phyloP scores from a whole-genome alignment of 345 rosid species.

The Aquilaria yunnanensis region DNA sequence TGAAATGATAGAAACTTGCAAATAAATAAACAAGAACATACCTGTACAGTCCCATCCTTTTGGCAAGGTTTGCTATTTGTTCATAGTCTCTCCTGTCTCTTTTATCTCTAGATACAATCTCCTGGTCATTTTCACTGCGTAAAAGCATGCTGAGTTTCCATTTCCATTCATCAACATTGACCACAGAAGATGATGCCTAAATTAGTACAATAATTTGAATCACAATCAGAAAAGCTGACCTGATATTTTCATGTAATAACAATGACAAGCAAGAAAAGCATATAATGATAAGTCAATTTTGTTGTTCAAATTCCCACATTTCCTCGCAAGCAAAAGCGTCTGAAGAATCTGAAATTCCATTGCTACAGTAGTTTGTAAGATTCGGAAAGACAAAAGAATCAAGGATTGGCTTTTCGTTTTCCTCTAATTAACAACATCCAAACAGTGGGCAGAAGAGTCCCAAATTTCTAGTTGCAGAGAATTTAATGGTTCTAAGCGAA shows the following conservation, averaged over 20 bases:
- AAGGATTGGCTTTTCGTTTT: too few relatives aligned
- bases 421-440: too few relatives aligned
- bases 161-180: conserved; percentile 94
- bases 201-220: background rate
- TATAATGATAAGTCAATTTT: background rate
- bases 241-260: background rate
- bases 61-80: conserved; percentile 81
- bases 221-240: background rate
- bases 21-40: conserved; percentile 10
- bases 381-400: too few relatives aligned
- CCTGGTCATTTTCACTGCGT: conserved; percentile 72
- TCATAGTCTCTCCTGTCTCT: conserved; percentile 95
- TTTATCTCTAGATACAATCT: conserved; percentile 83
- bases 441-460: too few relatives aligned
- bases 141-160: conserved; percentile 85
- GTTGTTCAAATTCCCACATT: background rate
- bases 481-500: background rate
- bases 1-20: background rate
- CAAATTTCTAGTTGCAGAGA: too few relatives aligned
- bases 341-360: too few relatives aligned
- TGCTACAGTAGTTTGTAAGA: too few relatives aligned
- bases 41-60: conserved; percentile 96
- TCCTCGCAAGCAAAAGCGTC: background rate
- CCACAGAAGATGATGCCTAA: conserved; percentile 93
- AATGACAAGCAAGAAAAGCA: background rate